A percentile compares a stretch with the other conserved stretches of the same genome.
phyloP scores from a whole-genome alignment of 1,284 basidiomycete genomes.

The Inonotus obliquus region DNA sequence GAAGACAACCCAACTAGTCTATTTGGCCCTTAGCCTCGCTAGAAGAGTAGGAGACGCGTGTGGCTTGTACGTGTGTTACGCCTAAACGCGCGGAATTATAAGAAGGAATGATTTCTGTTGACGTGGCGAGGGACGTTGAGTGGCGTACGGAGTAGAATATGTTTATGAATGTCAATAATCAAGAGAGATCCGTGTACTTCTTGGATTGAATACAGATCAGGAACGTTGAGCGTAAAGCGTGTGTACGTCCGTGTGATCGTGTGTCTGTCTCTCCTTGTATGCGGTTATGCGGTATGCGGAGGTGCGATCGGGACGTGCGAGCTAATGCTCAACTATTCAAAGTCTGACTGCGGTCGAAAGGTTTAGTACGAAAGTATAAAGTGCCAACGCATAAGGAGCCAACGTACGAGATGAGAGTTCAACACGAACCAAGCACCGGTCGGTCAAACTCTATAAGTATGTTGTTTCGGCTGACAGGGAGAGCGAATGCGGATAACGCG shows the following conservation, averaged over 20 bases:
- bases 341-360: no score
- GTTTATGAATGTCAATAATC: neutral
- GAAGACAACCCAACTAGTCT: neutral
- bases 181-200: neutral
- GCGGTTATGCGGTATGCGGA: no score
- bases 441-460: neutral
- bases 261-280: neutral
- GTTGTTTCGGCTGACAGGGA: neutral
- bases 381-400: neutral
- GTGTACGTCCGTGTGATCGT: neutral
- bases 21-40: no score
- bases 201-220: neutral
- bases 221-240: neutral
- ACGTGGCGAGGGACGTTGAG: neutral
- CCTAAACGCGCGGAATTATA: neutral
- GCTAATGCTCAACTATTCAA: no score
- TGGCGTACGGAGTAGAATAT: neutral
- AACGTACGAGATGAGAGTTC: neutral
- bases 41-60: no score
- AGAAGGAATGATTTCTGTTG: neutral
- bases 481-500: neutral
- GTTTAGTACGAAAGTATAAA: neutral
- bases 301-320: neutral
- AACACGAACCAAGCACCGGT: neutral
- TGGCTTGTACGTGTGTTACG: neutral